phyloP scores from a whole-genome alignment of 1,139 yeast genomes.

The Wickerhamomyces sp. region DNA sequence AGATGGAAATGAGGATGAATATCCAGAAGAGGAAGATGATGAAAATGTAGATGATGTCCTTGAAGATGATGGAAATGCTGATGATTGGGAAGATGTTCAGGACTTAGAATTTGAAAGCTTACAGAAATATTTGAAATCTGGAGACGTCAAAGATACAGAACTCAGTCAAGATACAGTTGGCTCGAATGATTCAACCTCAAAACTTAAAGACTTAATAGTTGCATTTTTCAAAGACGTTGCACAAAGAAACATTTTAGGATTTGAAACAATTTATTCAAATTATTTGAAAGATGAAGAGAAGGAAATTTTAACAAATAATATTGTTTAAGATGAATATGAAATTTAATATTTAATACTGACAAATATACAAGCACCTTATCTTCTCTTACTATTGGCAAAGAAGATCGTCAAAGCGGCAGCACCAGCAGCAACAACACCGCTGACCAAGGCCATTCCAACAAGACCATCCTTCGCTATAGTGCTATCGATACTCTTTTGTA shows the following conservation, averaged over 20 bases:
- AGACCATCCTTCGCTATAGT: conserved; percentile 83
- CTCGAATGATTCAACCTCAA: conserved; percentile 27
- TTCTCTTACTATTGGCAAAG: conserved; percentile 26
- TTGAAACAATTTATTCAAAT: conserved; percentile 46
- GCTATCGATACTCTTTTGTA: conserved; percentile 76
- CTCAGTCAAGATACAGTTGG: conserved; percentile 3
- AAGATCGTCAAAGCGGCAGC: conserved; percentile 65
- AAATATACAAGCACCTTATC: not conserved
- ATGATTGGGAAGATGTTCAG: conserved; percentile 74
- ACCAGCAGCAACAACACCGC: conserved; percentile 80
- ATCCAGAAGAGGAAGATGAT: conserved; percentile 6
- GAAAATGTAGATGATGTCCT: conserved; percentile 26
- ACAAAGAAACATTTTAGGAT: conserved; percentile 45
- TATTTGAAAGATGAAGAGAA: conserved; percentile 53
- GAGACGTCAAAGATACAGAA: too few species aligned
- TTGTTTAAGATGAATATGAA: conserved; percentile 20
- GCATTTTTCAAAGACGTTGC: conserved; percentile 65
- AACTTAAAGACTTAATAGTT: conserved; percentile 40
- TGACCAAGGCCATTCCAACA: conserved; percentile 80
- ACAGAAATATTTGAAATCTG: conserved; percentile 17
- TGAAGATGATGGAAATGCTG: conserved; percentile 11
- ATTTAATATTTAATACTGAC: too few species aligned
- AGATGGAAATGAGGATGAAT: conserved; percentile 25
- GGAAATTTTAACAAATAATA: conserved; percentile 44
- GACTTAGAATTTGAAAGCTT: conserved; percentile 29